Evolutionary conservation across 1,284 basidiomycete genomes (phyloP).

Genomic region (Takashimella koratensis): DNA sequence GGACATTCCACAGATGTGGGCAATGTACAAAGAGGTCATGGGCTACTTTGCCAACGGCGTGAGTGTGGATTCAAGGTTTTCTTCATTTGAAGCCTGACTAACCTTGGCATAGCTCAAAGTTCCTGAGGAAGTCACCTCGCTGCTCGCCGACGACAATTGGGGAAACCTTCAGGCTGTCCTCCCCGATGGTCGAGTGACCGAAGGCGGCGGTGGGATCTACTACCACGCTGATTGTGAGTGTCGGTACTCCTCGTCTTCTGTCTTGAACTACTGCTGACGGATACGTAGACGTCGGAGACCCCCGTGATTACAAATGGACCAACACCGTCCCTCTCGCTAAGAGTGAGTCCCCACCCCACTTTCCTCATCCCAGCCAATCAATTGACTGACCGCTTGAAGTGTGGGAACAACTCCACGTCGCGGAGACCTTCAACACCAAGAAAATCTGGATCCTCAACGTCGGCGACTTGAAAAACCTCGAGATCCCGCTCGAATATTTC

Average conservation of each 20-base stretch:
- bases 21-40: constrained; percentile 59
- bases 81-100: background rate
- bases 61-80: no score
- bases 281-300: constrained; percentile 38
- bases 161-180: constrained; percentile 50
- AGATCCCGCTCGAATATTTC: constrained; percentile 66
- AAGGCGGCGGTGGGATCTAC: constrained; percentile 62
- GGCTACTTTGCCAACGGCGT: constrained; percentile 63
- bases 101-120: constrained; percentile 36
- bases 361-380: background rate
- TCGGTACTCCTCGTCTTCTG: background rate
- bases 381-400: constrained; percentile 5
- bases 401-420: constrained; percentile 36
- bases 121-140: constrained; percentile 30
- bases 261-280: background rate
- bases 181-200: constrained; percentile 54
- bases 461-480: constrained; percentile 69
- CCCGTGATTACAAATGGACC: constrained; percentile 49
- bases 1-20: constrained; percentile 56
- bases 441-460: constrained; percentile 49
- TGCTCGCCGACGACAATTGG: constrained; percentile 44
- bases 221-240: constrained; percentile 56
- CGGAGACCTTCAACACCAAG: constrained; percentile 24
- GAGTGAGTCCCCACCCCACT: constrained; percentile 15
- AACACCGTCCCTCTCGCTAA: constrained; percentile 34